phyloP scores from a whole-genome alignment of 2,329 filamentous ascomycete genomes.

The Neurospora sp. region DNA sequence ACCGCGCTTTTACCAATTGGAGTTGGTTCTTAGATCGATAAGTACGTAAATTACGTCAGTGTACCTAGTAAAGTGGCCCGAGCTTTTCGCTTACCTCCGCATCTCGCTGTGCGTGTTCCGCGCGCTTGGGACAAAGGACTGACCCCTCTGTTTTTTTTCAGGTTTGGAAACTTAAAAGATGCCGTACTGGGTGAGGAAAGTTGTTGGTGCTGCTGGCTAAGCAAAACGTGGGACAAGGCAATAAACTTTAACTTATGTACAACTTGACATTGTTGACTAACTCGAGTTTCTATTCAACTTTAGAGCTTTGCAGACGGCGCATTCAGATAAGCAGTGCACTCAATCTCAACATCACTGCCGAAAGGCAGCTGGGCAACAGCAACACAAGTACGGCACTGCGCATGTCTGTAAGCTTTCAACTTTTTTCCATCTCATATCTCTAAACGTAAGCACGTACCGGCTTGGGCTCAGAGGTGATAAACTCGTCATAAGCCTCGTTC shows the following conservation, averaged over 20 bases:
- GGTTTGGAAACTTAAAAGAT: neutral
- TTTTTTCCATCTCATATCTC: neutral
- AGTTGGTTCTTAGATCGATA: neutral
- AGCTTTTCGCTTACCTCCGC: neutral
- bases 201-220: neutral
- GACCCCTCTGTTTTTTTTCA: neutral
- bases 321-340: slow-evolving; percentile 47
- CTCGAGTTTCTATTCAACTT: neutral
- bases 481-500: slow-evolving; percentile 44
- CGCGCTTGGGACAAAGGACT: neutral
- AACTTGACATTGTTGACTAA: neutral
- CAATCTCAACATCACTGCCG: slow-evolving; percentile 63
- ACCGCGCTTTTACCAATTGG: neutral
- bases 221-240: neutral
- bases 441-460: slow-evolving; percentile 32
- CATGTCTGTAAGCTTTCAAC: neutral
- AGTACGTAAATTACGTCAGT: neutral
- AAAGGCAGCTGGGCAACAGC: slow-evolving; percentile 64
- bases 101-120: neutral
- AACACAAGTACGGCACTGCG: slow-evolving; percentile 52
- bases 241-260: neutral
- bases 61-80: neutral
- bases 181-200: neutral
- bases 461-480: slow-evolving; percentile 34
- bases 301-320: neutral